A percentile compares a stretch with the other conserved stretches of the same genome.
These are phyloP conservation scores for Streptanthus diversifolius DNA, from an alignment of 345 rosid genomes.

Conservation along the genomic window DNA sequence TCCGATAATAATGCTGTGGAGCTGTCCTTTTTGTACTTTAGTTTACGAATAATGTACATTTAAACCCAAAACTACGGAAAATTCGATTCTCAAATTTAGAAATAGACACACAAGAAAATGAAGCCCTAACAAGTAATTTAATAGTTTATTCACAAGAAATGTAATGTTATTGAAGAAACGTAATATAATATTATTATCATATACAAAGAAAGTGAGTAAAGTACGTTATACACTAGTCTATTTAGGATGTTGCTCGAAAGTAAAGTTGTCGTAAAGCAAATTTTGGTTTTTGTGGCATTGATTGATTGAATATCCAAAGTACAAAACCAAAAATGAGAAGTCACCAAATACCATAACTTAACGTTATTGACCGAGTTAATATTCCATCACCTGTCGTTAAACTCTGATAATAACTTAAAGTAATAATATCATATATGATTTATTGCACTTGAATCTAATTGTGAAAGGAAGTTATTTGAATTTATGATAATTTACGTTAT, in stretches of 20 bases:
- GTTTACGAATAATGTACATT: no score
- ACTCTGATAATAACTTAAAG: neutral
- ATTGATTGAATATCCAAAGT: neutral
- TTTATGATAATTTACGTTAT: neutral
- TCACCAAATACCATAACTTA: neutral
- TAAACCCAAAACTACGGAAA: no score
- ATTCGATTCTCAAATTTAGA: no score
- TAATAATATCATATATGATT: neutral
- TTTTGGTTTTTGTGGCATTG: neutral
- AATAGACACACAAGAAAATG: no score
- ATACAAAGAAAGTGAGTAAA: neutral
- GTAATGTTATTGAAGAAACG: no score
- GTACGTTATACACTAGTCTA: neutral
- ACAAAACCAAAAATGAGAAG: neutral
- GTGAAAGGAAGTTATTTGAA: neutral
- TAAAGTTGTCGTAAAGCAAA: slow-evolving; percentile 8
- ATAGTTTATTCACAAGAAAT: no score
- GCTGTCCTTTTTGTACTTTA: no score
- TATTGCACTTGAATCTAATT: neutral
- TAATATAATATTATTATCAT: no score
- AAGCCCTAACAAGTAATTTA: no score
- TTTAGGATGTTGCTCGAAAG: neutral
- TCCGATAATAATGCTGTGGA: no score
- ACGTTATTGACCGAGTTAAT: neutral
- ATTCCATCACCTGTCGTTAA: neutral